Percentiles rank a stretch among this genome's conserved stretches.
These are phyloP conservation scores for Zygosaccharomyces rouxii DNA, from an alignment of 805 yeast species.

Conservation along the genomic window DNA sequence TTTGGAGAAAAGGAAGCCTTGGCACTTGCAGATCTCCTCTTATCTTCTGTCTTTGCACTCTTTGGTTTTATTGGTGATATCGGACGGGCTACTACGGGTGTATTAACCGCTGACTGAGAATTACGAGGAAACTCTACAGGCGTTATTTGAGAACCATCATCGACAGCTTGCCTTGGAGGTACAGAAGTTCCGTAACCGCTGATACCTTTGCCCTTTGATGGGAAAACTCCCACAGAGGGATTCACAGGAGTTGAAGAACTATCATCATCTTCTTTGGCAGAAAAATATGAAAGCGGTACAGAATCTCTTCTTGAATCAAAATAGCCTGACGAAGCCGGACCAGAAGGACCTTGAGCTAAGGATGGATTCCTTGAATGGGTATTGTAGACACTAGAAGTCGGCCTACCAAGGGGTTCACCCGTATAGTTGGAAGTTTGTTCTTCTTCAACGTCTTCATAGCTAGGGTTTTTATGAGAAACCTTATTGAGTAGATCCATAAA, in stretches of 20 bases:
- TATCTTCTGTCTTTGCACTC: slow-evolving; percentile 25
- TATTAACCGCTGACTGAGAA: slow-evolving; percentile 4
- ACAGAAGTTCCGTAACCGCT: slow-evolving; percentile 20
- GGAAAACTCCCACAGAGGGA: background rate
- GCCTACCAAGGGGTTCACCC: slow-evolving; percentile 32
- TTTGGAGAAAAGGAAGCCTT: slow-evolving; percentile 27
- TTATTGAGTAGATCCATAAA: slow-evolving; percentile 35
- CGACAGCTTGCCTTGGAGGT: slow-evolving; percentile 27
- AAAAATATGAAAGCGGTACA: slow-evolving; percentile 51
- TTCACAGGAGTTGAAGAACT: slow-evolving; percentile 16
- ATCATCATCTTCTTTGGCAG: slow-evolving; percentile 24
- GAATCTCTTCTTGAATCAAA: slow-evolving; percentile 55
- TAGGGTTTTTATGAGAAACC: slow-evolving; percentile 18
- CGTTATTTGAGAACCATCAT: slow-evolving; percentile 18
- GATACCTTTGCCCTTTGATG: slow-evolving; percentile 9
- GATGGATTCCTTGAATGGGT: slow-evolving; percentile 26
- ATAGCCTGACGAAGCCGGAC: slow-evolving; percentile 23
- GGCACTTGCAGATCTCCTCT: slow-evolving; percentile 50
- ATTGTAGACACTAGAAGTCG: slow-evolving; percentile 41
- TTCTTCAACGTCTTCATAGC: background rate
- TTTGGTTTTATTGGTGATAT: slow-evolving; percentile 12
- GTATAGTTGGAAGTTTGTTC: slow-evolving; percentile 9
- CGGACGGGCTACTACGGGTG: slow-evolving; percentile 5
- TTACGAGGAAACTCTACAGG: slow-evolving; percentile 13
- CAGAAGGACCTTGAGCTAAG: slow-evolving; percentile 15